phyloP scores from a whole-genome alignment of 2,329 filamentous ascomycete genomes.

The Macrophomina pseudophaseolina region DNA sequence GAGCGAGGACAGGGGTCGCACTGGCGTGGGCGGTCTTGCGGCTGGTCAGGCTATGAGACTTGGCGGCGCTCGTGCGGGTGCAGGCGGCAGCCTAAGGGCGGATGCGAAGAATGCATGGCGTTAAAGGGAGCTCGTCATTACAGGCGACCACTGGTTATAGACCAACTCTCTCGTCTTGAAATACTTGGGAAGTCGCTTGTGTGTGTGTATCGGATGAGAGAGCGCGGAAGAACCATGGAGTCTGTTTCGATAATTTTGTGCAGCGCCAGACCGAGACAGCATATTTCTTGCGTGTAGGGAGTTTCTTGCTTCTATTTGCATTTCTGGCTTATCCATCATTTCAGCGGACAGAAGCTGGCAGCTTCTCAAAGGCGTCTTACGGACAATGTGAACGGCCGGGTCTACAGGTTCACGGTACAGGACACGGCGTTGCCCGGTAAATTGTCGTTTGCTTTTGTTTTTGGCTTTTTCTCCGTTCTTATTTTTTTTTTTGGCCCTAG shows the following conservation, averaged over 20 bases:
- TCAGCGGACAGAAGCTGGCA: neutral
- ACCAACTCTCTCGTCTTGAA: no score
- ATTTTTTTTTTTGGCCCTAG: no score
- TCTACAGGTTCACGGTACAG: neutral
- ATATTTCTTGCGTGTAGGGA: neutral
- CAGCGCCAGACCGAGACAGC: neutral
- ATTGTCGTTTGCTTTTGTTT: neutral
- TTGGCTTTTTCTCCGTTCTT: neutral
- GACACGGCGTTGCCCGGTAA: neutral
- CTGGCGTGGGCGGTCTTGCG: slow-evolving; percentile 35
- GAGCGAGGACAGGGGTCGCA: slow-evolving; percentile 37
- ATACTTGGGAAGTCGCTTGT: no score
- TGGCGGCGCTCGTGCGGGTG: slow-evolving; percentile 25
- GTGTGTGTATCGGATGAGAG: no score
- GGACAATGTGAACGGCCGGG: neutral
- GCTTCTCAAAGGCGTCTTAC: neutral
- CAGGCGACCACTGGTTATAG: no score
- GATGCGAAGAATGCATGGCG: slow-evolving; percentile 29
- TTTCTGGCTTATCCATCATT: neutral
- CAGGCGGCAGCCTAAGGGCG: slow-evolving; percentile 24
- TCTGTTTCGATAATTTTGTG: neutral
- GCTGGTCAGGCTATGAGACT: slow-evolving; percentile 38
- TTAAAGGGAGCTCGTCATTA: neutral
- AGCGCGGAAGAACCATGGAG: neutral
- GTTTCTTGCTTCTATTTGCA: neutral